A percentile compares a stretch with the other conserved stretches of the same genome.
These are phyloP conservation scores for Gypsophila paniculata DNA, from an alignment of 179 eudicot species.

Conservation along the genomic window DNA sequence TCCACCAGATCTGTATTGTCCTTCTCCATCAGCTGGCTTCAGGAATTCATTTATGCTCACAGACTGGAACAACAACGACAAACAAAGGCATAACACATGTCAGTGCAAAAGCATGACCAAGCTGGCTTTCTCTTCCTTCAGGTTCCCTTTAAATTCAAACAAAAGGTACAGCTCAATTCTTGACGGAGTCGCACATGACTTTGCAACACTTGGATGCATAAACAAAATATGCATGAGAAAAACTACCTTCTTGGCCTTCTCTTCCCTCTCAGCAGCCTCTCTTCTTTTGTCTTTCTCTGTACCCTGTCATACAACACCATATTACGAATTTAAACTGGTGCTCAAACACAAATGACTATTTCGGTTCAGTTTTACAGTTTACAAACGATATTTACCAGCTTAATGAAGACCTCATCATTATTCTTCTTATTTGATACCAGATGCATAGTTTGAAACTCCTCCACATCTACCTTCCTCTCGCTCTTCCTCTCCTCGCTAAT, in stretches of 20 bases:
- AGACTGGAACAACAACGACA: conserved; percentile 36
- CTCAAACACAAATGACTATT: neutral
- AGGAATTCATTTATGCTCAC: conserved; percentile 93
- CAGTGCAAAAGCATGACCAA: neutral
- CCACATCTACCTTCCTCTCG: conserved; percentile 67
- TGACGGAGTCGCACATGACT: neutral
- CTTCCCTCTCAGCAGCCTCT: conserved; percentile 49
- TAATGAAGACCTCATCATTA: conserved; percentile 62
- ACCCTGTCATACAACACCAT: conserved; percentile 21
- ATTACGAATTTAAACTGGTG: neutral
- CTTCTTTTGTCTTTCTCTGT: conserved; percentile 43
- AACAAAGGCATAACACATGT: neutral
- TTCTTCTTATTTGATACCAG: conserved; percentile 63
- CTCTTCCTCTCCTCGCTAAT: conserved; percentile 56
- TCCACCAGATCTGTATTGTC: conserved; percentile 48
- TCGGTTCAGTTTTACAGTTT: neutral
- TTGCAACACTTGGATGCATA: neutral
- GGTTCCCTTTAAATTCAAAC: neutral
- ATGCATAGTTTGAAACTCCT: conserved; percentile 74
- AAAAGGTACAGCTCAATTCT: no score
- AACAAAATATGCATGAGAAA: neutral
- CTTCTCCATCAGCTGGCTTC: conserved; percentile 86
- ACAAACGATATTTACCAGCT: conserved; percentile 40
- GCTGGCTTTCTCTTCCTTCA: neutral
- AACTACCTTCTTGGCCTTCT: conserved; percentile 47